Evolutionary conservation across 2,329 filamentous ascomycete genomes (phyloP).

Genomic region (Aspergillus brunneoviolaceus): DNA sequence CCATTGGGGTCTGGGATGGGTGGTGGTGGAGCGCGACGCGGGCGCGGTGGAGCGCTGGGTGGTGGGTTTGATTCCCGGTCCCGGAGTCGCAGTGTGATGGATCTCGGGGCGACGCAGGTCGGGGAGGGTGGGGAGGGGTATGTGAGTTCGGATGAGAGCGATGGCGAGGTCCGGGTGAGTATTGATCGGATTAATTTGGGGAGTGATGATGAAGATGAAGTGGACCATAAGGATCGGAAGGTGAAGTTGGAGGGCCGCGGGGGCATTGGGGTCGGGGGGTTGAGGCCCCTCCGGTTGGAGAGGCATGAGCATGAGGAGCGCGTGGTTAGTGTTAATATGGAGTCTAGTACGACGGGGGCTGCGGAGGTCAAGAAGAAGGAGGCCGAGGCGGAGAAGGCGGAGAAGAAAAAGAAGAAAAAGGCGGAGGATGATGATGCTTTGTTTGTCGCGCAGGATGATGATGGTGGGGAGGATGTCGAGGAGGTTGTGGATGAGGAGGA

Average conservation of each 20-base stretch:
- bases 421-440: conserved; percentile 21
- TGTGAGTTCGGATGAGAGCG: conserved; percentile 47
- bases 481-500: conserved; percentile 13
- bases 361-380: conserved; percentile 34
- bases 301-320: conserved; percentile 58
- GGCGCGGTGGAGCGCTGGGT: conserved; percentile 25
- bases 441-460: conserved; percentile 21
- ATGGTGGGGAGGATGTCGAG: conserved; percentile 9
- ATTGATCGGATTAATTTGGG: conserved; percentile 60
- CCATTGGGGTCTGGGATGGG: conserved; percentile 17
- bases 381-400: conserved; percentile 34
- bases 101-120: conserved; percentile 20
- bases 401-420: conserved; percentile 27
- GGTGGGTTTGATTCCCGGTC: conserved; percentile 25
- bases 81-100: conserved; percentile 31
- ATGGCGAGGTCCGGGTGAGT: conserved; percentile 49
- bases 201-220: conserved; percentile 52
- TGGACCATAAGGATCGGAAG: conserved; percentile 18
- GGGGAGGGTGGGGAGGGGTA: conserved; percentile 25
- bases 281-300: conserved; percentile 56
- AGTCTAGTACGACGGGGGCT: conserved; percentile 47
- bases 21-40: conserved; percentile 29
- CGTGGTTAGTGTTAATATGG: conserved; percentile 54
- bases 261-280: conserved; percentile 24
- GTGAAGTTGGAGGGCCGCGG: conserved; percentile 25